Percentiles rank a stretch among this genome's conserved stretches.
Conservation (phyloP, 2,329 filamentous ascomycete species). For the Ilyonectria destructans region DNA sequence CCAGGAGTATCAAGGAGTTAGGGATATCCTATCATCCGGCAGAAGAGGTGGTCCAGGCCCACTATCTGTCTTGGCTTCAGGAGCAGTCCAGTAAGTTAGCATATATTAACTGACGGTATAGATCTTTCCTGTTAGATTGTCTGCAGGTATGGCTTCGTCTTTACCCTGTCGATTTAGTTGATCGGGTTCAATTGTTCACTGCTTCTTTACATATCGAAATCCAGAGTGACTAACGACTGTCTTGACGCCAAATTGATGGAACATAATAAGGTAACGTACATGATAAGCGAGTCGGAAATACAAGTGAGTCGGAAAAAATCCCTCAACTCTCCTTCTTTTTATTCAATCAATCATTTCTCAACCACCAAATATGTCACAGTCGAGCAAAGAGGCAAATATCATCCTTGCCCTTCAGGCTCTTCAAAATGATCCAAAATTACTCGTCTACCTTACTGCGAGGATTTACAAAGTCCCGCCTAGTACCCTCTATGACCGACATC, state of each 20-base stretch:
- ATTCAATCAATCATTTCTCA: conserved; percentile 8
- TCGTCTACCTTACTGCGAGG: background rate
- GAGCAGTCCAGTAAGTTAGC: too few species aligned
- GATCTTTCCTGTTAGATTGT: too few species aligned
- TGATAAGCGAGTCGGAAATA: background rate
- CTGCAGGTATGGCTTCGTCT: too few species aligned
- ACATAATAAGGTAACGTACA: too few species aligned
- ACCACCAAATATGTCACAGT: conserved; percentile 1
- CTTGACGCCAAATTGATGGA: too few species aligned
- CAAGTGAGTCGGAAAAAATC: background rate
- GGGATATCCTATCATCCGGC: conserved; percentile 39
- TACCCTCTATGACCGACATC: too few species aligned
- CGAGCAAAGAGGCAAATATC: background rate
- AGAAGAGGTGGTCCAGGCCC: background rate
- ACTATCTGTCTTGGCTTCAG: background rate
- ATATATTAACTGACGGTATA: too few species aligned
- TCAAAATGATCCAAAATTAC: conserved; percentile 5
- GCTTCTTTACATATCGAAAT: too few species aligned
- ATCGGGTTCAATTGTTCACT: too few species aligned
- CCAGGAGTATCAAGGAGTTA: conserved; percentile 42
- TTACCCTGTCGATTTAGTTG: too few species aligned
- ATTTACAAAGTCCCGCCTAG: conserved; percentile 5
- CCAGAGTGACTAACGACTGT: too few species aligned
- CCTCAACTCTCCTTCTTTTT: background rate
- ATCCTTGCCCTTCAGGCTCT: background rate